Conservation (phyloP, 768 basidiomycete genomes). For the Xerocomus brunneocitrinus region DNA sequence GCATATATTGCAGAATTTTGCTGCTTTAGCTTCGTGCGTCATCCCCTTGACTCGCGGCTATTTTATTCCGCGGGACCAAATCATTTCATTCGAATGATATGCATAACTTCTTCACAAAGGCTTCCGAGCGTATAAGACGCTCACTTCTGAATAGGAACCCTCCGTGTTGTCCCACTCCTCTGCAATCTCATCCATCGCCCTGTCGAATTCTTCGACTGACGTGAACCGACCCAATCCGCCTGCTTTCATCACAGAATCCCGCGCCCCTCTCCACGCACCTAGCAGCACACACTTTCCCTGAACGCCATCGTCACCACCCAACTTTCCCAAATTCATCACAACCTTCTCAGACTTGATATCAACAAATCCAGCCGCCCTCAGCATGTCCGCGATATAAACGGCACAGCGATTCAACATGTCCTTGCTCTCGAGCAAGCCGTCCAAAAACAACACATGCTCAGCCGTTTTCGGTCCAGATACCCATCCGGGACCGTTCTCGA, state of each 20-base stretch:
- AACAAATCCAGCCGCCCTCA: too few relatives aligned
- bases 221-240: neutral
- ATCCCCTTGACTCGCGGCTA: too few relatives aligned
- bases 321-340: neutral
- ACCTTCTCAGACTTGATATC: neutral
- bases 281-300: neutral
- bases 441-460: slow-evolving; percentile 4
- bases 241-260: neutral
- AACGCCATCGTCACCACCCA: neutral
- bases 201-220: neutral
- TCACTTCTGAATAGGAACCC: neutral
- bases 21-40: too few relatives aligned
- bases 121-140: slow-evolving; percentile 13
- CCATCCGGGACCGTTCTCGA: slow-evolving; percentile 22
- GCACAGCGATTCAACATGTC: slow-evolving; percentile 9
- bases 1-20: too few relatives aligned
- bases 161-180: neutral
- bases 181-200: neutral
- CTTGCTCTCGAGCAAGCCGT: slow-evolving; percentile 7
- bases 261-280: neutral
- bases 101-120: neutral
- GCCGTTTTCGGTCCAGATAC: slow-evolving; percentile 12
- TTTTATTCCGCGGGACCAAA: neutral
- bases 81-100: neutral
- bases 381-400: slow-evolving; percentile 4